Evolutionary conservation across 2,329 filamentous ascomycete genomes (phyloP), one percentile per base, ranked within the genome.

Genomic region (Colletotrichum sp.): DNA sequence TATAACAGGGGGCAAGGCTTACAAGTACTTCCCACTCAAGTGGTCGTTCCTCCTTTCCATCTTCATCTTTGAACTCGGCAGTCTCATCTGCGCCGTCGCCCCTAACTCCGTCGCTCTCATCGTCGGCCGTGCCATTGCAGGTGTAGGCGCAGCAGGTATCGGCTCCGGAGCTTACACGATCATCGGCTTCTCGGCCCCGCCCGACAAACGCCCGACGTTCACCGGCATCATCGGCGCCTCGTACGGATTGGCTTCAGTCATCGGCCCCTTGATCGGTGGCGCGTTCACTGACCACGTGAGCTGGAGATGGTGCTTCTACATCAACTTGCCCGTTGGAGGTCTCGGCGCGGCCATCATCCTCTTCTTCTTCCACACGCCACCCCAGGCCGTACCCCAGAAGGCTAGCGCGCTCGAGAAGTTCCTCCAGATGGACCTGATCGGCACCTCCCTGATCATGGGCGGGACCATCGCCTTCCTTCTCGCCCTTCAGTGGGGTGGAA

Each of bases 61-160:
- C 49, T 73, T 87, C 68, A 84, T 91, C 71, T 91, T 93, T 71
- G 90, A 91, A 80, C 72, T 91, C 6, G 90, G 91, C 21, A 88
- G 86, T 39, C 80, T 90, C 32, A 85, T 92, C 73, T 92, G 90
- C 78, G 84, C 81, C 49, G 84, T 89, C 77, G 87, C 88, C 7
- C 87, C 87, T 72, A 86, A 86, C 77, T 86, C 88, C 34, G 85
- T 85, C 49, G 83, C 88, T 64, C 86, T 90, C 32, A 89, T 91
- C 73, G 87, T 87, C 78, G 89, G 89, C 68, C 88, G 89, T 67
- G 89, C 89, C 72, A 88, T 90, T 39, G 85, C 87, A 13, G 86
- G 85, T 52, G 83, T 89, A 30, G 84, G 85, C 2, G 87, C 87
- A 8, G 87, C 90, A 16, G 90, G 88, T 15, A 80, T 91, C 13